Conservation (phyloP, 2,329 filamentous ascomycete genomes). For the Hyphodiscus sp. region DNA sequence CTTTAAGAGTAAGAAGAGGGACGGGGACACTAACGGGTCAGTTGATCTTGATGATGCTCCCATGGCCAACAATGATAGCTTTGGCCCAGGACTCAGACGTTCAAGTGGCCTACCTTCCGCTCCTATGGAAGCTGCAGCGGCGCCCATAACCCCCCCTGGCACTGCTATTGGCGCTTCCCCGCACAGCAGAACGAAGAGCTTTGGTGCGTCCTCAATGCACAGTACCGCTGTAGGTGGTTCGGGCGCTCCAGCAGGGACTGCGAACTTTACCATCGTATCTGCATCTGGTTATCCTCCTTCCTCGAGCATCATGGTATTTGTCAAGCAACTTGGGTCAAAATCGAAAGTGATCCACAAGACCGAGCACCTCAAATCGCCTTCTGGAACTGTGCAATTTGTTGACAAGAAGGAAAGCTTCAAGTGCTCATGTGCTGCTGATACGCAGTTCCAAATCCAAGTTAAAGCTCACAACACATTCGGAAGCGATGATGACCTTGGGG, state of each 20-base stretch:
- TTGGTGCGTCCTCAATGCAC: conserved; percentile 59
- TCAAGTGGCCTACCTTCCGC: conserved; percentile 12
- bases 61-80: conserved; percentile 24
- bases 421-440: conserved; percentile 69
- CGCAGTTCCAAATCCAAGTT: conserved; percentile 79
- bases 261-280: conserved; percentile 72
- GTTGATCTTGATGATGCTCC: background rate
- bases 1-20: conserved; percentile 65
- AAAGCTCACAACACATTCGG: conserved; percentile 82
- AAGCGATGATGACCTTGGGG: conserved; percentile 76
- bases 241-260: conserved; percentile 62
- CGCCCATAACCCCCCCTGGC: conserved; percentile 25
- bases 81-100: conserved; percentile 12
- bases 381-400: conserved; percentile 62
- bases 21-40: conserved; percentile 32
- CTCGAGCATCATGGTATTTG: conserved; percentile 70
- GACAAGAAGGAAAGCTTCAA: conserved; percentile 65
- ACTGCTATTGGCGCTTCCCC: conserved; percentile 11
- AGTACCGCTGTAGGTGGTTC: conserved; percentile 49
- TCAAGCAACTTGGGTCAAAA: conserved; percentile 62
- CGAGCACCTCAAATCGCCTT: conserved; percentile 73
- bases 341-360: conserved; percentile 84
- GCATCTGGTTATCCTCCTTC: conserved; percentile 71
- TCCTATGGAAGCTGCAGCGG: conserved; percentile 3
- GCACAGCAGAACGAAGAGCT: conserved; percentile 46